Evolutionary conservation across 129 eudicot species (phyloP).

Genomic region (Dittrichia graveolens): DNA sequence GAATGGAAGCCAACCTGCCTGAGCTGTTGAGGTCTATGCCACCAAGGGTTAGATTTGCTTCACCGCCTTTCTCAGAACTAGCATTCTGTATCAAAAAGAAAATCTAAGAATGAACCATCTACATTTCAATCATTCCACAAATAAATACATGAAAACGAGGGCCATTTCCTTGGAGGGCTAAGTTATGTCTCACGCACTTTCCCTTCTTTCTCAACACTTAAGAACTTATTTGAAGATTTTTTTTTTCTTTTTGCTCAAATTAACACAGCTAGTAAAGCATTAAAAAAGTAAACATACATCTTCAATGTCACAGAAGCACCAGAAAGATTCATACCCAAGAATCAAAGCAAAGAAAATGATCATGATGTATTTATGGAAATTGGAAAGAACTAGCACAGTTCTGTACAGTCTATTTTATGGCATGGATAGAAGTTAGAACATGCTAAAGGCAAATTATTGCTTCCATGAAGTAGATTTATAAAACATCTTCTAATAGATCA

Average conservation of each 20-base stretch:
- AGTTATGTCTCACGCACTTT: slow-evolving; percentile 2
- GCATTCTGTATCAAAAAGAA: slow-evolving; percentile 57
- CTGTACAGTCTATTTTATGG: too few species aligned
- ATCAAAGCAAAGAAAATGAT: too few species aligned
- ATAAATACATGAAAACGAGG: slow-evolving; percentile 8
- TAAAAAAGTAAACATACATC: background rate
- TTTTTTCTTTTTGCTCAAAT: background rate
- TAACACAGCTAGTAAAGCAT: background rate
- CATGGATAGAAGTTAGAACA: too few species aligned
- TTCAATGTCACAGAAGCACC: too few species aligned
- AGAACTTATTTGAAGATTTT: background rate
- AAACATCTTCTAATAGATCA: too few species aligned
- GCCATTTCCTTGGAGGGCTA: background rate
- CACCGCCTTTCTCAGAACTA: slow-evolving; percentile 72
- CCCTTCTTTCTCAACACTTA: background rate
- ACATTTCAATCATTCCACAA: background rate
- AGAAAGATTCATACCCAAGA: too few species aligned
- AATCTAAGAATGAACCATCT: slow-evolving; percentile 10
- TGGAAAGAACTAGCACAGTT: too few species aligned
- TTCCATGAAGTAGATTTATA: too few species aligned
- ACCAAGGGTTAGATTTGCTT: slow-evolving; percentile 95
- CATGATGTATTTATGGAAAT: too few species aligned
- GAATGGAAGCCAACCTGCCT: slow-evolving; percentile 85
- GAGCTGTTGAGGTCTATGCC: slow-evolving; percentile 99
- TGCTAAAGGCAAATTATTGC: too few species aligned